These are phyloP conservation scores for Zangia roseola DNA, from an alignment of 768 basidiomycete genomes.

Conservation along the genomic window DNA sequence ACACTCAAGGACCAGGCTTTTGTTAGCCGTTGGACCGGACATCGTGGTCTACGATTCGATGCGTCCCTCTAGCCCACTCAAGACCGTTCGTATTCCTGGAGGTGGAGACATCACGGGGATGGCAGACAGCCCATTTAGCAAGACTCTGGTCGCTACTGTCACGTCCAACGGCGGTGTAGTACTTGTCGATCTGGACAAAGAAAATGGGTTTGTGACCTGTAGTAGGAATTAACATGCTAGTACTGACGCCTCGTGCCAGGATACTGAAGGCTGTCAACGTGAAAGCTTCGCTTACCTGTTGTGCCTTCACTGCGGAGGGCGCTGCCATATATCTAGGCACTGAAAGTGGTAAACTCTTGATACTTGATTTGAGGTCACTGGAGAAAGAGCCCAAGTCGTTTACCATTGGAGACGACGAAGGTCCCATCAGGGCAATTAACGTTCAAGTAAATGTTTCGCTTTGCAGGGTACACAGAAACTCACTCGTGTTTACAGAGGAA, in stretches of 20 bases:
- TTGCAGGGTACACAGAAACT: background rate
- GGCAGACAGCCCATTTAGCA: constrained; percentile 73
- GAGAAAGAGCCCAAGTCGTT: constrained; percentile 64
- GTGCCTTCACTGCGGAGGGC: constrained; percentile 69
- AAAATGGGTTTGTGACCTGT: constrained; percentile 52
- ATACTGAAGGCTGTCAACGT: constrained; percentile 58
- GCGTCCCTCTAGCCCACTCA: constrained; percentile 54
- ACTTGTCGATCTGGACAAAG: constrained; percentile 73
- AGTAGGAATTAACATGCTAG: background rate
- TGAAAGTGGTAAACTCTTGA: constrained; percentile 57
- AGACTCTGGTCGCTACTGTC: constrained; percentile 61
- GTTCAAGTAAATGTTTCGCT: constrained; percentile 49
- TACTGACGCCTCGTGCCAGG: constrained; percentile 33
- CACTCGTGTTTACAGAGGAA: constrained; percentile 12
- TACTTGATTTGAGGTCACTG: constrained; percentile 61
- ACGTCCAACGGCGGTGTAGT: constrained; percentile 53
- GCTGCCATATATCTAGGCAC: constrained; percentile 67
- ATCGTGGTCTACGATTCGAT: constrained; percentile 63
- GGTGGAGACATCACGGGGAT: constrained; percentile 54
- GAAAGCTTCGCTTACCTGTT: constrained; percentile 53
- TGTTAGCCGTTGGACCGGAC: constrained; percentile 52
- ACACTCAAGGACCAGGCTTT: constrained; percentile 57
- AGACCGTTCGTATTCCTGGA: constrained; percentile 49
- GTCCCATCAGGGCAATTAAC: constrained; percentile 50
- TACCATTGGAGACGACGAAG: constrained; percentile 45